phyloP scores from a whole-genome alignment of 306 rosid species.

The Prinsepia uniflora region DNA sequence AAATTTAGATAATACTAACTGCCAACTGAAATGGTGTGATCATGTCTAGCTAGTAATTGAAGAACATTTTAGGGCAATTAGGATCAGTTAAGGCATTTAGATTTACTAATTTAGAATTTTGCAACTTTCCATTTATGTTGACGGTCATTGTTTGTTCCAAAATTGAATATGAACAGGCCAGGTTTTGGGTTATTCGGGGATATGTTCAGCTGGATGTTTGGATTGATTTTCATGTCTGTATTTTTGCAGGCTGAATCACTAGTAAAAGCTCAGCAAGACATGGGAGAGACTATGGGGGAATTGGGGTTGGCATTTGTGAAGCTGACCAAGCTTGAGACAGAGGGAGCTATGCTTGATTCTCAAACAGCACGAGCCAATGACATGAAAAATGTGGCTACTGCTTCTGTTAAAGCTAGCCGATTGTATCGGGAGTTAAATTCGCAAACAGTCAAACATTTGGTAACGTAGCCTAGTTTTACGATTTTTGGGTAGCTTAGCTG shows the following conservation, averaged over 20 bases:
- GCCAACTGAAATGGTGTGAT: conserved; percentile 1
- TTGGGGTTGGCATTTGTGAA: conserved; percentile 25
- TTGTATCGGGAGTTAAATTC: conserved; percentile 72
- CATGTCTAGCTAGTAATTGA: not conserved
- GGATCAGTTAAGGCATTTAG: not conserved
- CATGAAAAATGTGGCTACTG: conserved; percentile 77
- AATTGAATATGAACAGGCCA: not conserved
- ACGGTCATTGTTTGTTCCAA: not conserved
- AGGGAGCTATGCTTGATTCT: conserved; percentile 55
- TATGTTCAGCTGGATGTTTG: not conserved
- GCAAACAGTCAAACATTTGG: conserved; percentile 93
- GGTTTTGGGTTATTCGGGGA: not conserved
- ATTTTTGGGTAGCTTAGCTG: not conserved
- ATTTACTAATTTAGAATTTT: not conserved
- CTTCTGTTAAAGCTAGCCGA: conserved; percentile 84
- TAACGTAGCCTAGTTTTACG: conserved; percentile 23
- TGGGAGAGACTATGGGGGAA: conserved; percentile 4
- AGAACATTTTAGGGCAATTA: not conserved
- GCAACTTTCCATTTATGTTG: not conserved
- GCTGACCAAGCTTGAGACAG: conserved; percentile 79
- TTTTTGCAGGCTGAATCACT: conserved; percentile 54
- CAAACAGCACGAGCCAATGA: conserved; percentile 72
- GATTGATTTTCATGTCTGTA: not conserved
- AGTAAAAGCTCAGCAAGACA: conserved; percentile 8
- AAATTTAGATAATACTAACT: not conserved